These are phyloP conservation scores for Lentinula sp. DNA, from an alignment of 768 basidiomycete genomes.

Conservation along the genomic window DNA sequence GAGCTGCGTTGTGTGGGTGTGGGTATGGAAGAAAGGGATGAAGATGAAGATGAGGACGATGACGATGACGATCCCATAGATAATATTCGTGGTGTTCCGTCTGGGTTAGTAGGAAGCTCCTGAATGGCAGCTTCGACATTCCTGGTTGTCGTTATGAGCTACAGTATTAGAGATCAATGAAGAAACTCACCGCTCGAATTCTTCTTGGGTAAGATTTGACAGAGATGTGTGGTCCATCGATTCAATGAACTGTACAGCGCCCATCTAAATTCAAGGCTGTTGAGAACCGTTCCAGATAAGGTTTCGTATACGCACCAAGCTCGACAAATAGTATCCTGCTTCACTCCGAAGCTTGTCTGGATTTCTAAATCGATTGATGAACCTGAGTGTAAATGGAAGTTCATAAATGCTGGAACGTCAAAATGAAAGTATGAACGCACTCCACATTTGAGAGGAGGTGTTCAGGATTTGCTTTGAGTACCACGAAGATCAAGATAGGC, in stretches of 20 bases:
- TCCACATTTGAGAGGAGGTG: constrained; percentile 94
- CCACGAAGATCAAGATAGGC: constrained; percentile 90
- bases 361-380: constrained; percentile 92
- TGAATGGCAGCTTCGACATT: constrained; percentile 51
- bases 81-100: constrained; percentile 14
- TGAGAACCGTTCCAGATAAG: neutral
- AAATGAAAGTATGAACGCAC: constrained; percentile 35
- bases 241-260: constrained; percentile 95
- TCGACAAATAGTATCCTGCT: constrained; percentile 95
- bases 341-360: constrained; percentile 89
- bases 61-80: constrained; percentile 22
- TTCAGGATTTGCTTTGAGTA: constrained; percentile 90
- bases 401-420: neutral
- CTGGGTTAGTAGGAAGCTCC: constrained; percentile 28
- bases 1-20: constrained; percentile 13
- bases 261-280: constrained; percentile 53
- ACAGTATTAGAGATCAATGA: neutral
- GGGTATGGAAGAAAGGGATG: constrained; percentile 2
- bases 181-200: constrained; percentile 70
- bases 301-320: constrained; percentile 54
- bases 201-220: constrained; percentile 89
- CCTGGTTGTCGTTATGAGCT: constrained; percentile 16
- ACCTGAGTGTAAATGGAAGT: constrained; percentile 38
- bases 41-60: constrained; percentile 15
- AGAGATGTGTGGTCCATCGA: constrained; percentile 95